These are phyloP conservation scores for Eucalyptus cloeziana DNA, from an alignment of 345 rosid genomes.

Conservation along the genomic window DNA sequence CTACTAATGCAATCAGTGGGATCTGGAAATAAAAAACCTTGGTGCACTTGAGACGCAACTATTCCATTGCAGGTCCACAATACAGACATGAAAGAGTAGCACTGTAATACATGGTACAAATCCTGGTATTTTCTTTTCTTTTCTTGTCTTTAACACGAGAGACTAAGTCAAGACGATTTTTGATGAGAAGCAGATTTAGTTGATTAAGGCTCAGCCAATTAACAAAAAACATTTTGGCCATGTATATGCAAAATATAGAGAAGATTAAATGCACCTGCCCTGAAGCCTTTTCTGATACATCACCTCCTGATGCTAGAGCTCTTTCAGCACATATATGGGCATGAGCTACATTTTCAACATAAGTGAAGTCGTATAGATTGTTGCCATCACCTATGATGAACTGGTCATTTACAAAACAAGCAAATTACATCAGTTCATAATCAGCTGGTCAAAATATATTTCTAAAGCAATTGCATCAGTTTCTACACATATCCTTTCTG, in stretches of 20 bases:
- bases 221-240: neutral
- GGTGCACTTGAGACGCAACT: neutral
- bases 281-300: slow-evolving; percentile 63
- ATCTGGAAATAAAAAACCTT: neutral
- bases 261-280: slow-evolving; percentile 56
- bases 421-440: neutral
- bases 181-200: neutral
- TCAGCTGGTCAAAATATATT: neutral
- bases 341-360: slow-evolving; percentile 92
- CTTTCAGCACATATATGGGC: slow-evolving; percentile 92
- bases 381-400: slow-evolving; percentile 90
- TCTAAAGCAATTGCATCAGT: neutral
- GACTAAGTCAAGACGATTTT: neutral
- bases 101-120: neutral
- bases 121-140: neutral
- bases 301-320: slow-evolving; percentile 76
- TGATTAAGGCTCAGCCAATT: neutral
- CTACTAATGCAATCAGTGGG: neutral
- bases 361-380: slow-evolving; percentile 73
- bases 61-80: neutral
- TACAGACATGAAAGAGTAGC: neutral
- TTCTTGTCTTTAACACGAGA: neutral
- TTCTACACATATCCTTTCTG: neutral
- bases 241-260: neutral
- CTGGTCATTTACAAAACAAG: slow-evolving; percentile 8